A percentile compares a stretch with the other conserved stretches of the same genome.
phyloP scores from a whole-genome alignment of 192 early-diverging fungal genomes.

The Coemansia sp. region DNA sequence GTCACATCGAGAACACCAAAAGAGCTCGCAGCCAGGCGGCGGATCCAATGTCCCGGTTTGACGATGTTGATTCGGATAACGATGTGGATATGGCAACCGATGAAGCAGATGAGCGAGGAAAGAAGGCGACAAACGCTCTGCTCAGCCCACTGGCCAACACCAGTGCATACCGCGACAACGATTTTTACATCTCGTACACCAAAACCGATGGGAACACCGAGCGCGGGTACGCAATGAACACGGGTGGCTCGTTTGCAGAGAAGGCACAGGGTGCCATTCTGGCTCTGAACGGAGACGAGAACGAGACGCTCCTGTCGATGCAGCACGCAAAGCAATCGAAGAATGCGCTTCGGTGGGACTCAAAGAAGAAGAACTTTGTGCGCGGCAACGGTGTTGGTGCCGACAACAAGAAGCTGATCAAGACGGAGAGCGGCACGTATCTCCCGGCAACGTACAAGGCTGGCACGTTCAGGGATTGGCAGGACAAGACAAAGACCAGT shows the following conservation, averaged over 20 bases:
- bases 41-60: constrained; percentile 44
- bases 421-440: constrained; percentile 85
- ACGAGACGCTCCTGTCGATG: constrained; percentile 57
- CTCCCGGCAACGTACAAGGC: constrained; percentile 87
- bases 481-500: constrained; percentile 77
- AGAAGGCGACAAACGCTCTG: constrained; percentile 7
- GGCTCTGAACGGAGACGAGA: constrained; percentile 82
- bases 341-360: constrained; percentile 82
- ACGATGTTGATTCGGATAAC: constrained; percentile 21
- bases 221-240: constrained; percentile 72
- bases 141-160: constrained; percentile 29
- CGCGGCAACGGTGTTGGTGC: constrained; percentile 77
- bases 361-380: constrained; percentile 91
- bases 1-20: constrained; percentile 31
- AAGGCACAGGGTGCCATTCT: constrained; percentile 76
- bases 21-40: constrained; percentile 31
- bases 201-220: constrained; percentile 88
- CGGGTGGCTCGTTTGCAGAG: constrained; percentile 75
- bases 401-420: constrained; percentile 96
- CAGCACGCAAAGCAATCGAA: constrained; percentile 58
- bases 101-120: not conserved
- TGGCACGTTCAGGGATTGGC: constrained; percentile 88
- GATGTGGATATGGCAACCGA: constrained; percentile 24
- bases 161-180: constrained; percentile 64
- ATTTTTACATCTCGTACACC: constrained; percentile 86